phyloP scores from a whole-genome alignment of 345 rosid genomes.

The Theobroma cacao region DNA sequence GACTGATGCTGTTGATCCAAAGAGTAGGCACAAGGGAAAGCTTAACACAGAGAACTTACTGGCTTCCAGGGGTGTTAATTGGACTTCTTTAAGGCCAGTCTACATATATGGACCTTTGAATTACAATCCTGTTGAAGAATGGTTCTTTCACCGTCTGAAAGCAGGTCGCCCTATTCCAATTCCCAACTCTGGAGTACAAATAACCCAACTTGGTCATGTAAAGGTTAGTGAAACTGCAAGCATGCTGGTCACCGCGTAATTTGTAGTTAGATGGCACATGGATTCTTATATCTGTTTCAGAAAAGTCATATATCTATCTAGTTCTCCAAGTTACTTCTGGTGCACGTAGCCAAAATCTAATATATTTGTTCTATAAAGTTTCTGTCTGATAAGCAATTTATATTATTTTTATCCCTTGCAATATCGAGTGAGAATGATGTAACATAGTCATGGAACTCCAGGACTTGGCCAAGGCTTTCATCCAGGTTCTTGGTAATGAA shows the following conservation, averaged over 20 bases:
- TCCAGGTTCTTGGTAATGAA: constrained; percentile 73
- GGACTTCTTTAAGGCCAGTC: constrained; percentile 92
- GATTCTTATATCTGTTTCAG: neutral
- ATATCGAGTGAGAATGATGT: neutral
- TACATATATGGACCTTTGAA: constrained; percentile 96
- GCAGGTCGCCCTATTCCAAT: constrained; percentile 93
- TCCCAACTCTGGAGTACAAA: constrained; percentile 79
- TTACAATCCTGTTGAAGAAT: constrained; percentile 97
- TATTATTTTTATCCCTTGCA: neutral
- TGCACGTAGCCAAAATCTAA: neutral
- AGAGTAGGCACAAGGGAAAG: constrained; percentile 99
- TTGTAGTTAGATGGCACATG: neutral
- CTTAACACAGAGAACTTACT: constrained; percentile 77
- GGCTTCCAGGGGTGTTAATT: constrained; percentile 69
- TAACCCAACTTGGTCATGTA: constrained; percentile 92
- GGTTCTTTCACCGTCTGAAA: constrained; percentile 96
- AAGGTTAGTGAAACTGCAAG: constrained; percentile 51
- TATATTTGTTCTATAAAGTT: neutral
- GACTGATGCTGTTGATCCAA: constrained; percentile 92
- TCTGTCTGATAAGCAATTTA: neutral
- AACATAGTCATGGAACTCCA: constrained; percentile 27
- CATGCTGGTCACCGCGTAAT: neutral
- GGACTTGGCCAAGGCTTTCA: constrained; percentile 87
- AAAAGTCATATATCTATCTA: no score
- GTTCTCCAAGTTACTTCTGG: neutral